phyloP scores from a whole-genome alignment of 2,329 filamentous ascomycete genomes.

The Salinomyces thailandicus region DNA sequence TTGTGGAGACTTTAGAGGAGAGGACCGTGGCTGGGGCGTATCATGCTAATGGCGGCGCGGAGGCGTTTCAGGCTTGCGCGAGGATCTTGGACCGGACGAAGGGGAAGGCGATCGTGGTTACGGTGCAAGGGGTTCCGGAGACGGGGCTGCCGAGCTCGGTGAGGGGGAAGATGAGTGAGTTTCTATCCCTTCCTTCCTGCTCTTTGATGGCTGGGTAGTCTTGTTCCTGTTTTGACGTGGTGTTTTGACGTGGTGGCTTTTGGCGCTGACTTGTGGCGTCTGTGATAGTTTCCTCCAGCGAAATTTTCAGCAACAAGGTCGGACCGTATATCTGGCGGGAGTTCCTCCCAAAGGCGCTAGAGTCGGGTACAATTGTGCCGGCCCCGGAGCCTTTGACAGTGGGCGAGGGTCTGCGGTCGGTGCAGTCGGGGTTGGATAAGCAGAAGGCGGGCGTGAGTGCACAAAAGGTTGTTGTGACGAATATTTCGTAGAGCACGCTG shows the following conservation, averaged over 20 bases:
- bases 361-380: constrained; percentile 19
- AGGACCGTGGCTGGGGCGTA: constrained; percentile 24
- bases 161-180: constrained; percentile 18
- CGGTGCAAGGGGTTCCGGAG: constrained; percentile 15
- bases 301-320: constrained; percentile 17
- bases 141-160: constrained; percentile 18
- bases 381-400: constrained; percentile 28
- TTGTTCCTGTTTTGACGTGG: background rate
- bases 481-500: constrained; percentile 11
- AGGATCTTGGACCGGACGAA: constrained; percentile 17
- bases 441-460: constrained; percentile 31
- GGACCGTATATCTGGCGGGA: constrained; percentile 21
- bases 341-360: constrained; percentile 19
- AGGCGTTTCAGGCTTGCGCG: constrained; percentile 18
- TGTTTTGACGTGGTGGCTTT: no score
- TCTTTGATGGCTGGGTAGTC: no score
- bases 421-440: constrained; percentile 29
- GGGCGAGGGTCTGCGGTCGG: constrained; percentile 27
- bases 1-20: constrained; percentile 19
- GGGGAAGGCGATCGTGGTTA: constrained; percentile 23
- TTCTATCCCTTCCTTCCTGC: background rate
- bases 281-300: constrained; percentile 8
- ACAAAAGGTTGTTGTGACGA: constrained; percentile 29
- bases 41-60: constrained; percentile 19
- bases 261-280: constrained; percentile 5